Base-by-base conservation (phyloP, 2,329 filamentous ascomycete genomes). In the Pseudogymnoascus sp. region DNA sequence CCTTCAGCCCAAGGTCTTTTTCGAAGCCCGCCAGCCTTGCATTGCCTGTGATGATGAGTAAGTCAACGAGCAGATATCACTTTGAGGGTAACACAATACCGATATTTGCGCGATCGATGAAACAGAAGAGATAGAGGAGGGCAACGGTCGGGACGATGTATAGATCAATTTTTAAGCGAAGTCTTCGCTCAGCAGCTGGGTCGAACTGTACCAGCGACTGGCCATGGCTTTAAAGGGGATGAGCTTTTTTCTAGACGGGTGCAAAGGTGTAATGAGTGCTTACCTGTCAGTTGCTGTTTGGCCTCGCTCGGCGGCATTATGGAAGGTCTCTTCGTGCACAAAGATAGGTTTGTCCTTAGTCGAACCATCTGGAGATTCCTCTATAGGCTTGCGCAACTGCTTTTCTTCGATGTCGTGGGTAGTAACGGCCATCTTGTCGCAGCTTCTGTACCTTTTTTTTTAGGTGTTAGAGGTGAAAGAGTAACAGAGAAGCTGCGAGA, bases 101-200 rank as follows among this genome's bases (percentile, higher is more conserved):
- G 38, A 91, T 87, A 65, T 90, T 90, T 23, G 87, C 85, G n/a
- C 87, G 80, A 68, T 90, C 87, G 66, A 90, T 89, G 73, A 89
- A 90, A 74, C 86, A 89, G 69, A 90, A 89, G 0, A 90, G 78
- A 68, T 90, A 90, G 3, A 90, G 75, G 0, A 89, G 63, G 0
- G 86, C 75, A 0, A 89, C 85, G 0, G 84, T 88, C 0, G 88
- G 87, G 0, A 90, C 77, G 49, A 89, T 82, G 67, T 78, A 82
- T 5, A 88, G 67, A 67, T 90, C 87, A 58, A 90, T 84, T 72
- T 90, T 90, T 68, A 75, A 74, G 6, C 85, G 77, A 23, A 90
- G 76, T 60, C 77, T 80, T 6, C 78, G 72, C 69, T 89, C 87
- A 2, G 82, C 84, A 28, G 73, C 77, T 2, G 77, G 74, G 66